phyloP scores from a whole-genome alignment of 2,329 filamentous ascomycete species.

The Huntiella decipiens region DNA sequence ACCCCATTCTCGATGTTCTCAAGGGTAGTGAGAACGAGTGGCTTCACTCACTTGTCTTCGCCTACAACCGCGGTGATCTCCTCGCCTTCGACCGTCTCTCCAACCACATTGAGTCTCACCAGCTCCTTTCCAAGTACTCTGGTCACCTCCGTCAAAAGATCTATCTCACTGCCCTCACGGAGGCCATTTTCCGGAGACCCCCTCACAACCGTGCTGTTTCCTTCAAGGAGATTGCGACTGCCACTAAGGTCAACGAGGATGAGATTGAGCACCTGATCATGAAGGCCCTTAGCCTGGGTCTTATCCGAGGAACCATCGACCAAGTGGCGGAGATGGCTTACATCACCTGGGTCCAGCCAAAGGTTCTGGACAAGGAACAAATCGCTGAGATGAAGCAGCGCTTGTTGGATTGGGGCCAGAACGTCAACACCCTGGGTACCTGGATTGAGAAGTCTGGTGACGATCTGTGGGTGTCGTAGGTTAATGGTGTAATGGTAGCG shows the following conservation, averaged over 20 bases:
- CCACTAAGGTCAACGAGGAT: slow-evolving; percentile 77
- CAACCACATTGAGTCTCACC: slow-evolving; percentile 61
- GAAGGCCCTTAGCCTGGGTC: slow-evolving; percentile 90
- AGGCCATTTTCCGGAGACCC: slow-evolving; percentile 87
- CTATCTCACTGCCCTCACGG: slow-evolving; percentile 84
- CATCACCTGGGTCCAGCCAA: slow-evolving; percentile 98
- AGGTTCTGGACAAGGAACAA: slow-evolving; percentile 89
- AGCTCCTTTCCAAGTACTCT: slow-evolving; percentile 59
- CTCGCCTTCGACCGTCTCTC: slow-evolving; percentile 69
- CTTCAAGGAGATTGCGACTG: slow-evolving; percentile 69
- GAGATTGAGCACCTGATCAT: slow-evolving; percentile 98
- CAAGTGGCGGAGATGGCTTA: slow-evolving; percentile 86
- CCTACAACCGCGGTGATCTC: slow-evolving; percentile 91
- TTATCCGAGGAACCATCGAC: slow-evolving; percentile 83
- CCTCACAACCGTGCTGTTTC: slow-evolving; percentile 91
- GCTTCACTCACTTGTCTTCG: slow-evolving; percentile 89
- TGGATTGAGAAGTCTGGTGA: slow-evolving; percentile 91
- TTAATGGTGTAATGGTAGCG: background rate
- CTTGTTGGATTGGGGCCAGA: slow-evolving; percentile 85
- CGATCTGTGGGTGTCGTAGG: slow-evolving; percentile 81
- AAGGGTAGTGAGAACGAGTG: slow-evolving; percentile 52
- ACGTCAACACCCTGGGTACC: slow-evolving; percentile 87
- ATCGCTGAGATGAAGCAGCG: slow-evolving; percentile 81
- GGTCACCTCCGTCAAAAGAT: slow-evolving; percentile 92
- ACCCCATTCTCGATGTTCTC: slow-evolving; percentile 83